A percentile compares a stretch with the other conserved stretches of the same genome.
phyloP scores from a whole-genome alignment of 306 rosid genomes.

The Astragalus glycyphyllos region DNA sequence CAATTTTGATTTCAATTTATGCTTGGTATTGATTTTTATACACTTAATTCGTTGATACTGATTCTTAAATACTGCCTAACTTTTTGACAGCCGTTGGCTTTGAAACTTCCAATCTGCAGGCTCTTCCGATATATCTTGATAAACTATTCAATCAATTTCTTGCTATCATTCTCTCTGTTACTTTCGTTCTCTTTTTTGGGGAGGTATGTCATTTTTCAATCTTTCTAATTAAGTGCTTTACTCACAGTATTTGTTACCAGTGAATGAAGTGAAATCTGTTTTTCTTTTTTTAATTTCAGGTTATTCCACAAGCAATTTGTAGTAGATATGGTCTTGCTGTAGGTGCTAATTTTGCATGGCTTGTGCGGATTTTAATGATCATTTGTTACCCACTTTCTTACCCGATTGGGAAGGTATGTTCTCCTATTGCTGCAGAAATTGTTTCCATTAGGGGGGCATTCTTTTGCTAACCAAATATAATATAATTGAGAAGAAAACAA shows the following conservation, averaged over 20 bases:
- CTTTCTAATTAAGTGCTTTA: background rate
- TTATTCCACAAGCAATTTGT: slow-evolving; percentile 98
- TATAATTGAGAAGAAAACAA: slow-evolving; percentile 1
- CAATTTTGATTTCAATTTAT: background rate
- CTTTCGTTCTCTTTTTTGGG: slow-evolving; percentile 88
- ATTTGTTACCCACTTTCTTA: slow-evolving; percentile 88
- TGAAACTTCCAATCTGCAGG: slow-evolving; percentile 70
- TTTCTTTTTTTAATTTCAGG: slow-evolving; percentile 50
- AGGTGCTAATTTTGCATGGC: slow-evolving; percentile 85
- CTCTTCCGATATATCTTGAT: slow-evolving; percentile 94
- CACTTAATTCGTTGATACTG: slow-evolving; percentile 11
- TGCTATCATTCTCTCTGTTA: slow-evolving; percentile 95
- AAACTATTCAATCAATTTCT: slow-evolving; percentile 86
- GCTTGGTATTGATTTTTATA: slow-evolving; percentile 35
- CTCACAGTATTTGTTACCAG: background rate
- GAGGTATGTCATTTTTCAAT: slow-evolving; percentile 63
- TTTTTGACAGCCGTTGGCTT: slow-evolving; percentile 46
- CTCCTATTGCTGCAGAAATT: background rate
- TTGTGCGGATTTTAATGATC: slow-evolving; percentile 81
- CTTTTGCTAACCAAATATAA: slow-evolving; percentile 32
- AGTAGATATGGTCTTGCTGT: slow-evolving; percentile 97
- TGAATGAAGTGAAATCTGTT: background rate
- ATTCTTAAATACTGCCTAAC: slow-evolving; percentile 40
- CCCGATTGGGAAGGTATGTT: slow-evolving; percentile 89
- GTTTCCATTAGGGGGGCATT: slow-evolving; percentile 34